Evolutionary conservation across 192 early-diverging fungal genomes (phyloP), one percentile per base, ranked within the genome.

Genomic region (Umbelopsis isabellina): DNA sequence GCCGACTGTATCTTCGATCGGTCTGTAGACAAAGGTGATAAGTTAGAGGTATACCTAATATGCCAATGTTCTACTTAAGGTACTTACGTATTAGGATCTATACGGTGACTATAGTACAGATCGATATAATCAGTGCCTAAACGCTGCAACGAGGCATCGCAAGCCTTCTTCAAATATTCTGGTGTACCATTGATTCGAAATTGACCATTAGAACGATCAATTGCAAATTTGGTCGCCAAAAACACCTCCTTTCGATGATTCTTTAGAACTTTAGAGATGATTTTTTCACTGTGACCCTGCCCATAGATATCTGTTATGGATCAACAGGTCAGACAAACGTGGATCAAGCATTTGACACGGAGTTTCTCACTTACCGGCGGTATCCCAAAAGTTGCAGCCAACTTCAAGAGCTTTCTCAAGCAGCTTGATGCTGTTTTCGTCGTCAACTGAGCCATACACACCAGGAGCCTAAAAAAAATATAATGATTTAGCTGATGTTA

Each of bases 181-280:
- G 85, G 82, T 8, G 13, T 55, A 55, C 83, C 80, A 23, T 68
- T 41, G 68, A 65, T 20, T 25, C 16, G 10, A 65, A 46, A 2
- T 10, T 8, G 9, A 27, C 21, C 50, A 46, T 20, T 47, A 25
- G 15, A 46, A 16, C 23, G 27, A 21, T 27, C 67, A 11, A 84
- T 67, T 22, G 82, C 88, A 75, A 91, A 91, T 75, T 91, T 91
- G 27, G 90, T 88, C 67, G 80, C 83, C 22, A 89, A 44, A 67
- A 90, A 90, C 13, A 90, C 79, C 33, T 86, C 72, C 37, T 82
- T 67, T 49, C 87, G 75, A 11, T 76, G 74, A 9, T 75, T 72
- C 68, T 87, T 82, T 4, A 88, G 68, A 15, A 82, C 76, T 45
- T 82, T 78, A 16, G 76, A 75, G 12, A 91, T 52, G 0, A 90